Percentiles rank a stretch among this genome's conserved stretches.
phyloP scores from a whole-genome alignment of 2,329 filamentous ascomycete genomes.

The Curvularia lunata region DNA sequence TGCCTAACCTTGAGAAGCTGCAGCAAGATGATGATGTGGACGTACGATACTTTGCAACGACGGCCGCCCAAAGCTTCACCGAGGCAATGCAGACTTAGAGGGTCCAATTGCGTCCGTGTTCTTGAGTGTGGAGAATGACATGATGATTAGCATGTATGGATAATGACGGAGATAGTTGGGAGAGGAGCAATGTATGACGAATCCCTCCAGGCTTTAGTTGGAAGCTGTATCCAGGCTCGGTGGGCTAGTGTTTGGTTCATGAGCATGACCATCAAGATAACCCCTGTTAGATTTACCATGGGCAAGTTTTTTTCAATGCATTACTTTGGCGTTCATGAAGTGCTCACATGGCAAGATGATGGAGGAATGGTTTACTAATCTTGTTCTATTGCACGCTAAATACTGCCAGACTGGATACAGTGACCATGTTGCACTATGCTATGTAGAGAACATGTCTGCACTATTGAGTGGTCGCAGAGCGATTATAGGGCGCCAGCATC shows the following conservation, averaged over 20 bases:
- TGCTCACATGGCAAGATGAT: neutral
- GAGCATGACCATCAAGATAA: conserved; percentile 37
- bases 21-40: conserved; percentile 98
- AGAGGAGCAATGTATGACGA: conserved; percentile 27
- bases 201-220: conserved; percentile 12
- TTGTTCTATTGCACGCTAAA: neutral
- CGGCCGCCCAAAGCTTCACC: conserved; percentile 68
- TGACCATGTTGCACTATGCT: neutral
- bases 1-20: conserved; percentile 91
- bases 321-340: conserved; percentile 14
- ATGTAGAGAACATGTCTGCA: neutral
- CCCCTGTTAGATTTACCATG: conserved; percentile 35
- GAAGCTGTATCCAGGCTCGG: conserved; percentile 15
- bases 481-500: conserved; percentile 67
- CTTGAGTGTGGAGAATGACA: conserved; percentile 14
- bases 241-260: conserved; percentile 32
- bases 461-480: neutral
- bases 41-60: conserved; percentile 96
- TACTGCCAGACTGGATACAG: neutral
- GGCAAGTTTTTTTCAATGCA: conserved; percentile 16
- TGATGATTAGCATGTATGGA: conserved; percentile 37
- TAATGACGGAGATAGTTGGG: conserved; percentile 32
- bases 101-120: conserved; percentile 14
- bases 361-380: neutral
- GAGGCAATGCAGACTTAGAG: conserved; percentile 51